A percentile compares a stretch with the other conserved stretches of the same genome.
phyloP scores from a whole-genome alignment of 306 rosid genomes.

The Cucurbita pepo region DNA sequence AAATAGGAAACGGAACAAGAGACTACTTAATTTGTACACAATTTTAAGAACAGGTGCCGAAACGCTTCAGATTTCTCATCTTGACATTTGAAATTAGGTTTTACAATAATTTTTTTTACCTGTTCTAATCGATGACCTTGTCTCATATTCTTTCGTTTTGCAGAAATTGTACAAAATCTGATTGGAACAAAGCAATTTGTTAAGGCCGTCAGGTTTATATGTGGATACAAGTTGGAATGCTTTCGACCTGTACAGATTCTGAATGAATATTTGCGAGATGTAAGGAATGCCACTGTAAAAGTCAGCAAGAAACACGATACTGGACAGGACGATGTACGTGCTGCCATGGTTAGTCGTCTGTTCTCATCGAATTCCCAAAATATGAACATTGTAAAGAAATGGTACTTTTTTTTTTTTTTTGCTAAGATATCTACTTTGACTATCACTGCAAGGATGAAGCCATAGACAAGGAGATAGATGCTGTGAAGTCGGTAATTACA shows the following conservation, averaged over 20 bases:
- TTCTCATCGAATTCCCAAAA: neutral
- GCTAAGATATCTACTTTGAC: neutral
- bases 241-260: conserved; percentile 25
- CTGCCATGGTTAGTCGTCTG: neutral
- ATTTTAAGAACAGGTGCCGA: too few species aligned
- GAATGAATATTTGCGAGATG: conserved; percentile 8
- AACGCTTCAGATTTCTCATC: too few species aligned
- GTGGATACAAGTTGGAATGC: conserved; percentile 28
- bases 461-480: conserved; percentile 19
- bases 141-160: neutral
- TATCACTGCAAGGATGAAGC: conserved; percentile 19
- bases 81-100: neutral
- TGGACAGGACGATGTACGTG: conserved; percentile 16
- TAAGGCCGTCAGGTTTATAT: conserved; percentile 42
- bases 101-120: neutral
- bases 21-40: too few species aligned
- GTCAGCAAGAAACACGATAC: neutral
- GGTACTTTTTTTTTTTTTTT: neutral
- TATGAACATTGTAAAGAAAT: neutral
- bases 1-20: too few species aligned
- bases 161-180: conserved; percentile 31
- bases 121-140: neutral
- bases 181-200: conserved; percentile 19
- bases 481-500: conserved; percentile 11
- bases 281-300: neutral